Conservation (phyloP, 2,329 filamentous ascomycete genomes). For the Botrytis squamosa region DNA sequence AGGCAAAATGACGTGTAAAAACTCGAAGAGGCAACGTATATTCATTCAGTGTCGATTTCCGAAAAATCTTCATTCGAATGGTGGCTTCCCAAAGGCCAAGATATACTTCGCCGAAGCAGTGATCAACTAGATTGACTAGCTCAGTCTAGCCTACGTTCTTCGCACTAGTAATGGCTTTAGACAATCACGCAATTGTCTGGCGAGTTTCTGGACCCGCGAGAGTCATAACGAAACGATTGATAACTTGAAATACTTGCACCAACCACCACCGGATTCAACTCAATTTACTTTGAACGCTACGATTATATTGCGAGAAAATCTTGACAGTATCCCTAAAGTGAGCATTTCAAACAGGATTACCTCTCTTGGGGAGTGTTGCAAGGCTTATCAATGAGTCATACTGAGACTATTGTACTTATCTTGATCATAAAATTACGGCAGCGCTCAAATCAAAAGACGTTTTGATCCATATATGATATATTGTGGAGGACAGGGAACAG, state of each 20-base stretch:
- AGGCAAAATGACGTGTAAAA: background rate
- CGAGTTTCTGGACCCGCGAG: too few species aligned
- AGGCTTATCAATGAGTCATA: background rate
- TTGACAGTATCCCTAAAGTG: background rate
- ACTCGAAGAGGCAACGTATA: background rate
- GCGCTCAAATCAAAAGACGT: background rate
- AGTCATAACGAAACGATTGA: background rate
- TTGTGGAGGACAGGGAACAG: background rate
- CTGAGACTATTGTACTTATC: too few species aligned
- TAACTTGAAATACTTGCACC: background rate
- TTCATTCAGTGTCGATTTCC: background rate
- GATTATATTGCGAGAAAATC: background rate
- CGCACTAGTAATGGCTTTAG: background rate
- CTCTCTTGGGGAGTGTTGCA: background rate
- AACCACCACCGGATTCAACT: background rate
- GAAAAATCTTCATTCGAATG: background rate
- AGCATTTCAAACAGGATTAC: background rate
- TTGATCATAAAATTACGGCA: background rate
- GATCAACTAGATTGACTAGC: background rate
- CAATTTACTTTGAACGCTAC: background rate
- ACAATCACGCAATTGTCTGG: background rate
- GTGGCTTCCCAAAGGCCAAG: background rate
- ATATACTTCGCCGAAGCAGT: background rate
- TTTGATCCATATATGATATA: background rate
- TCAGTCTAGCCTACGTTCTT: background rate